Conservation (phyloP, 805 yeast species). For the Candida quercuum region DNA sequence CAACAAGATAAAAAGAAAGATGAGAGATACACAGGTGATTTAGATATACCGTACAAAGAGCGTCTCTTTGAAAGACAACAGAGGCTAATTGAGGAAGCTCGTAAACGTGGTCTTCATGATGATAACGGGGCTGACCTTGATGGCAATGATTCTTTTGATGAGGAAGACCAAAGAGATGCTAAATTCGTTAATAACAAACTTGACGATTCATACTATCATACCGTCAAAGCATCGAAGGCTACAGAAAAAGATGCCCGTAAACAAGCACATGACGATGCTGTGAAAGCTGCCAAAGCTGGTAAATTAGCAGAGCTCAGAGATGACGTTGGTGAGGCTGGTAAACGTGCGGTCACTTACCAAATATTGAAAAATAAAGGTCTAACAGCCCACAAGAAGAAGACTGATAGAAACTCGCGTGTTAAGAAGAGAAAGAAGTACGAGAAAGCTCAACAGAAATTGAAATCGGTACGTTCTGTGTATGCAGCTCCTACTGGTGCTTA, state of each 20-base stretch:
- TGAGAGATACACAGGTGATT: constrained; percentile 70
- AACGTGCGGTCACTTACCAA: constrained; percentile 92
- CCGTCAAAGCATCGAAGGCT: constrained; percentile 41
- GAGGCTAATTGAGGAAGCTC: constrained; percentile 80
- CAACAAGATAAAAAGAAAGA: constrained; percentile 64
- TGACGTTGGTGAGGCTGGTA: constrained; percentile 66
- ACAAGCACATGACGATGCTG: constrained; percentile 64
- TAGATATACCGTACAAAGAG: constrained; percentile 88
- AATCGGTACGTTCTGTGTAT: constrained; percentile 87
- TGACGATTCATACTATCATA: constrained; percentile 57
- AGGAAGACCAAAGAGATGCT: constrained; percentile 42
- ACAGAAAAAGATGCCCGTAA: constrained; percentile 50
- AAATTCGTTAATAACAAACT: constrained; percentile 36
- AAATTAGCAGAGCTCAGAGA: constrained; percentile 68
- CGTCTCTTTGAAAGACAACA: constrained; percentile 87
- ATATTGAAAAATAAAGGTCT: constrained; percentile 95
- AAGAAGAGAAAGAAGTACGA: constrained; percentile 98
- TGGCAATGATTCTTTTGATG: constrained; percentile 37
- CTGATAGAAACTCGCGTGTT: constrained; percentile 90
- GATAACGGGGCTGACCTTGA: constrained; percentile 54
- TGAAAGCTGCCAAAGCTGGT: constrained; percentile 79
- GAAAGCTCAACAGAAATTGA: constrained; percentile 87
- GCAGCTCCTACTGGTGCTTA: constrained; percentile 71
- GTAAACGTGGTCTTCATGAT: constrained; percentile 67
- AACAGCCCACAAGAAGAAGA: constrained; percentile 90